Base-by-base conservation (phyloP, 2,329 filamentous ascomycete genomes). In the Leptographium wingfieldii region DNA sequence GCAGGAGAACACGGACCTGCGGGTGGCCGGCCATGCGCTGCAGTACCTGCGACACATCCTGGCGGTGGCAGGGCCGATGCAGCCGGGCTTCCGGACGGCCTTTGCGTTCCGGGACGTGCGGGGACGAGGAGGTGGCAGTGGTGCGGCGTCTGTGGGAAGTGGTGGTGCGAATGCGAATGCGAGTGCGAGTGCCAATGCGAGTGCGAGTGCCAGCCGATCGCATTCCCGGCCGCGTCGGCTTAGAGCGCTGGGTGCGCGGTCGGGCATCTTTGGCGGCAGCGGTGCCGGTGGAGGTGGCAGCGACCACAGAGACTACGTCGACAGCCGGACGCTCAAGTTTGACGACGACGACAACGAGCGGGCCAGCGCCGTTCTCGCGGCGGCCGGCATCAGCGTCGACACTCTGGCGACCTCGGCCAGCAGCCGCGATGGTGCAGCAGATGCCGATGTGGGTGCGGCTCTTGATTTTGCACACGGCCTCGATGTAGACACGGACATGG, bases 11-110 rank as follows among this genome's bases (percentile, higher is more conserved):
- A 84, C 87, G 25, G 80, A 83, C 59, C 72, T 79, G 58, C 78
- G 84, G 56, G 81, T 88, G 11, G 77, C 89, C 2, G 80, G 84
- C 58, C 77, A 83, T 46, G 84, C 91, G 1, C 73, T 92, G 35
- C 76, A 78, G 46, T 88, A 94, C 61, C 78, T 97, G 2, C 84
- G 82, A 58, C 82, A 84, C 59, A 72, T 92, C 1, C 78, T 88
- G 25, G 73, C 74, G 0, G 77, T 84, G 3, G 80, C 87, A 16
- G 88, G 90, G 0, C 85, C 88, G 0, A 68, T 87, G n/a, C 82
- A 87, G 65, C 81, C 83, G n/a, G 80, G 81, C 22, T 78, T 96
- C 40, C 75, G 76, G n/a, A 74, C 80, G 10, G 90, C 91, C 0
- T 94, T 96, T 66, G 74, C 75, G 38, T 95, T 95, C 67, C 73